phyloP scores from a whole-genome alignment of 1,139 yeast genomes.

The Pneumocystis sp. region DNA sequence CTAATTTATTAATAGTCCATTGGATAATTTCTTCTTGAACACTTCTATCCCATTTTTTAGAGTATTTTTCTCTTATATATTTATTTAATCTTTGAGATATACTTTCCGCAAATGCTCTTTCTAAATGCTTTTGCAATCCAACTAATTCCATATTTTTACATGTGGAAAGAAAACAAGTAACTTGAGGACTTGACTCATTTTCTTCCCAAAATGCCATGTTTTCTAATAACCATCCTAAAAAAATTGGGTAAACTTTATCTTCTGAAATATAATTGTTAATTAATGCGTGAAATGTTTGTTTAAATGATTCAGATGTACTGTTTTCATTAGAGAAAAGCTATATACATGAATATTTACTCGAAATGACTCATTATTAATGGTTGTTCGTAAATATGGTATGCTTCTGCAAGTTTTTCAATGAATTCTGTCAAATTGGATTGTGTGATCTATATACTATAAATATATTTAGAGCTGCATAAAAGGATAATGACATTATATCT shows the following conservation, averaged over 20 bases:
- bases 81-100: not conserved
- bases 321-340: not conserved
- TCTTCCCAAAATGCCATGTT: not conserved
- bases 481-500: not conserved
- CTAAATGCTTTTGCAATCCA: not conserved
- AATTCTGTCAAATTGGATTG: not conserved
- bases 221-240: not conserved
- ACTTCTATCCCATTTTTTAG: not conserved
- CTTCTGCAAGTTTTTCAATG: not conserved
- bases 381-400: not conserved
- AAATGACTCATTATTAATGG: conserved; percentile 1
- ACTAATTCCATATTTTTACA: not conserved
- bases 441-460: not conserved
- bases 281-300: not conserved
- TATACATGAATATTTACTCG: not conserved
- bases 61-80: not conserved
- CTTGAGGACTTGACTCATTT: conserved; percentile 1
- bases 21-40: not conserved
- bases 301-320: not conserved
- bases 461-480: not conserved
- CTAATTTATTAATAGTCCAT: not conserved
- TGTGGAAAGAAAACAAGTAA: not conserved
- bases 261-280: conserved; percentile 1
- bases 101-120: not conserved
- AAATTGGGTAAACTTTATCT: not conserved